Percentiles rank a stretch among this genome's conserved stretches.
Evolutionary conservation across 306 rosid genomes (phyloP).

Genomic region (Sphenostylis stenocarpa): DNA sequence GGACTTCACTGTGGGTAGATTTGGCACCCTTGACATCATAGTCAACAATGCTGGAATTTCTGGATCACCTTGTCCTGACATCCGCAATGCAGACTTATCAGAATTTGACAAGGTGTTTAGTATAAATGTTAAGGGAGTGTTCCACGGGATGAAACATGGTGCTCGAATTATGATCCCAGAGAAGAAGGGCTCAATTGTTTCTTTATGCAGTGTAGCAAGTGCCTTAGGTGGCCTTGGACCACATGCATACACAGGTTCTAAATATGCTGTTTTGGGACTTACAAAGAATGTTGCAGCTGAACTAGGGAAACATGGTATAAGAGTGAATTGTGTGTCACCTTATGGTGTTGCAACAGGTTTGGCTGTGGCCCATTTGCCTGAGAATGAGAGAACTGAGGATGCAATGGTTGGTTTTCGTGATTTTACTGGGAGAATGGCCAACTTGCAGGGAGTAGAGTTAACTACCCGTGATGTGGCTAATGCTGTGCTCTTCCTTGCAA

Average conservation of each 20-base stretch:
- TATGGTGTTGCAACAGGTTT: slow-evolving; percentile 53
- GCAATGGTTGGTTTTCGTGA: slow-evolving; percentile 41
- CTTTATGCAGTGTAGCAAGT: slow-evolving; percentile 64
- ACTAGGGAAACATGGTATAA: slow-evolving; percentile 52
- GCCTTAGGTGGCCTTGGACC: slow-evolving; percentile 56
- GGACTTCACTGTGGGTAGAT: slow-evolving; percentile 51
- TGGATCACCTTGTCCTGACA: slow-evolving; percentile 70
- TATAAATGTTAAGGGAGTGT: slow-evolving; percentile 76
- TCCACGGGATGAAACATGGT: slow-evolving; percentile 78
- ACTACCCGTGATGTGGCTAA: slow-evolving; percentile 72
- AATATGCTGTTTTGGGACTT: slow-evolving; percentile 79
- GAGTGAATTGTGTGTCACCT: slow-evolving; percentile 77
- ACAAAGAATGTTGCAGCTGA: slow-evolving; percentile 85
- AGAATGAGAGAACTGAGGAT: slow-evolving; percentile 70
- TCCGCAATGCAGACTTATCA: slow-evolving; percentile 54
- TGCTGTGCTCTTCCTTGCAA: slow-evolving; percentile 79
- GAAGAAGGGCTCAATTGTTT: slow-evolving; percentile 78
- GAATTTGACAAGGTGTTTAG: slow-evolving; percentile 80
- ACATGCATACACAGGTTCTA: slow-evolving; percentile 76
- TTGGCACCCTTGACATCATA: slow-evolving; percentile 78
- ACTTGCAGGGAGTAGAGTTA: slow-evolving; percentile 73
- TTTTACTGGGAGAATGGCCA: slow-evolving; percentile 47
- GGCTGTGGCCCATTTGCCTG: slow-evolving; percentile 66
- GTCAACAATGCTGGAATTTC: slow-evolving; percentile 86
- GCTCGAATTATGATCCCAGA: slow-evolving; percentile 67